A percentile compares a stretch with the other conserved stretches of the same genome.
These are phyloP conservation scores for Prunus davidiana DNA, from an alignment of 306 rosid species.

Conservation along the genomic window DNA sequence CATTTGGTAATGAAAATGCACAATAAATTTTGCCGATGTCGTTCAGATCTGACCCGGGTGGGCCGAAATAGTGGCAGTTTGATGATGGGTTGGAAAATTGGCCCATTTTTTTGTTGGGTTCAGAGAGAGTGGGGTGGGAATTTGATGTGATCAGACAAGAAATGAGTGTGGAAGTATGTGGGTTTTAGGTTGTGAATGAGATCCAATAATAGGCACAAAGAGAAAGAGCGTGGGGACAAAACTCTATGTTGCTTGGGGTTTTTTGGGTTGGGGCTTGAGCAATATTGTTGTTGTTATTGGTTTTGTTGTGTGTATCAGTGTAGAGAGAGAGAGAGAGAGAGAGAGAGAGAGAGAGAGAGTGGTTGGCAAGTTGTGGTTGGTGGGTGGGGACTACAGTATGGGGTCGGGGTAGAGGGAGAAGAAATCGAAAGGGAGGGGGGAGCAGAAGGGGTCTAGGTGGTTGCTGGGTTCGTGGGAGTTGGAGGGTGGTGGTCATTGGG, in stretches of 20 bases:
- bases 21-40: conserved; percentile 6
- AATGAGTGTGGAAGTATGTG: conserved; percentile 10
- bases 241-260: conserved; percentile 54
- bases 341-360: background rate
- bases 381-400: no score
- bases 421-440: no score
- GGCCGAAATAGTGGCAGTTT: background rate
- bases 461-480: no score
- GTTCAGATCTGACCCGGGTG: conserved; percentile 29
- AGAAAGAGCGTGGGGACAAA: conserved; percentile 36
- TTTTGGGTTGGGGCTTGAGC: conserved; percentile 51
- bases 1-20: conserved; percentile 65
- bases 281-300: background rate
- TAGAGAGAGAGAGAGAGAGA: background rate
- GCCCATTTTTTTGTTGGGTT: background rate
- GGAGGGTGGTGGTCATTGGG: no score
- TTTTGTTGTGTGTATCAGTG: background rate
- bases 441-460: no score
- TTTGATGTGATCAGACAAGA: conserved; percentile 30
- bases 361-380: no score
- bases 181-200: conserved; percentile 43
- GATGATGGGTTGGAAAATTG: background rate
- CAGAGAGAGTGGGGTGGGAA: conserved; percentile 7
- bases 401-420: no score
- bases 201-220: conserved; percentile 38